These are phyloP conservation scores for Exophiala dermatitidis DNA, from an alignment of 2,329 filamentous ascomycete species.

Conservation along the genomic window DNA sequence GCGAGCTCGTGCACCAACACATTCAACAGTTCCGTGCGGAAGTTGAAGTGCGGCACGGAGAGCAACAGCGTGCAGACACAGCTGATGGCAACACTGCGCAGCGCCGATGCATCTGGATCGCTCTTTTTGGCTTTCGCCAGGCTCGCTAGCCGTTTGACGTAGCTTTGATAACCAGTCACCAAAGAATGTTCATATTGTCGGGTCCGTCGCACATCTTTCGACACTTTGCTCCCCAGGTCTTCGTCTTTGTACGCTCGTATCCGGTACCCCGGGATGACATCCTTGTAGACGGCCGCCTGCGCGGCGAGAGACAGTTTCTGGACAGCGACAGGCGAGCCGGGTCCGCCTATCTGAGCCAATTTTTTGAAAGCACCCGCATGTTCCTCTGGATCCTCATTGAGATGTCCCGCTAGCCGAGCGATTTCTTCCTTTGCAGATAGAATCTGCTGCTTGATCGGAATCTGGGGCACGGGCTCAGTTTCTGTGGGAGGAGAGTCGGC, in stretches of 20 bases:
- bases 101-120: conserved; percentile 30
- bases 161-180: conserved; percentile 74
- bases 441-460: conserved; percentile 73
- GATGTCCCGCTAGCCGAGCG: conserved; percentile 67
- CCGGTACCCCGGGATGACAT: conserved; percentile 91
- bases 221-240: conserved; percentile 68
- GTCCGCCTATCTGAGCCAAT: conserved; percentile 63
- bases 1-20: conserved; percentile 81
- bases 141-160: conserved; percentile 66
- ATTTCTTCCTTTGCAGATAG: conserved; percentile 84
- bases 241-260: conserved; percentile 77
- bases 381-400: conserved; percentile 93
- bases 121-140: conserved; percentile 54
- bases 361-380: conserved; percentile 72
- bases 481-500: conserved; percentile 34
- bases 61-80: conserved; percentile 77
- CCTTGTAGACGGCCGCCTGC: conserved; percentile 85
- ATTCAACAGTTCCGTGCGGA: conserved; percentile 76
- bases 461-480: conserved; percentile 51
- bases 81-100: conserved; percentile 70
- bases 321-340: conserved; percentile 57
- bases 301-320: conserved; percentile 81
- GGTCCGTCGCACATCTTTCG: conserved; percentile 80
- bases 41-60: conserved; percentile 94
- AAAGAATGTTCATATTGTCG: conserved; percentile 82